Percentiles rank a stretch among this genome's conserved stretches.
Evolutionary conservation across 1,139 yeast genomes (phyloP).

Genomic region (Hyphopichia fennica): DNA sequence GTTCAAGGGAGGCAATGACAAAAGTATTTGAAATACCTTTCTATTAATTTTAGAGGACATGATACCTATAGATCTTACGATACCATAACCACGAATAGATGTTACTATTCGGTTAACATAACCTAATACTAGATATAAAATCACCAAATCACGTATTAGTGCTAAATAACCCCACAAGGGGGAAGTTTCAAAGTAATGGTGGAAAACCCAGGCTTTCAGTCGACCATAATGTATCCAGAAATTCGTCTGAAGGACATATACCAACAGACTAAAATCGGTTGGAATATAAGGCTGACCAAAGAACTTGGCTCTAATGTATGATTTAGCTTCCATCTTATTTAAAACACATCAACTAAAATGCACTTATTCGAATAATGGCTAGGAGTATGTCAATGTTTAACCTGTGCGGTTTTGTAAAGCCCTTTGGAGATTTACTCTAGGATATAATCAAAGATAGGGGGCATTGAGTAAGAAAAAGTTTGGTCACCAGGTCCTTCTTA

Average conservation of each 20-base stretch:
- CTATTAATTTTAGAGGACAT: constrained; percentile 14
- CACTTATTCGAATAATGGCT: too few species aligned
- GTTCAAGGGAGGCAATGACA: constrained; percentile 56
- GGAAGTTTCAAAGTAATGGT: neutral
- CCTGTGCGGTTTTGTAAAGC: too few species aligned
- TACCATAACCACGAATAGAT: constrained; percentile 41
- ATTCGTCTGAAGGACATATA: constrained; percentile 9
- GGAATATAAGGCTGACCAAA: constrained; percentile 17
- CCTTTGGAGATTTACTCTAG: too few species aligned
- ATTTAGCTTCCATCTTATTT: neutral
- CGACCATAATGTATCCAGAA: neutral
- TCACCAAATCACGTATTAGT: constrained; percentile 26
- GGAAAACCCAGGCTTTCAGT: neutral
- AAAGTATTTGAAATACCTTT: constrained; percentile 29
- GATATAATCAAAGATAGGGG: too few species aligned
- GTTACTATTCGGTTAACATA: constrained; percentile 10
- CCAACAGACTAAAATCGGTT: constrained; percentile 9
- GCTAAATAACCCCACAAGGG: constrained; percentile 5
- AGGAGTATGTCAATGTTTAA: too few species aligned
- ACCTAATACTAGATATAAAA: constrained; percentile 17
- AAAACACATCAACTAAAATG: too few species aligned
- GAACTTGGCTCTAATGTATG: constrained; percentile 5
- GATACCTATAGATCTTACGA: constrained; percentile 21
- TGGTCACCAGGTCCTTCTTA: too few species aligned
- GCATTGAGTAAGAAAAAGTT: too few species aligned